A percentile compares a stretch with the other conserved stretches of the same genome.
These are phyloP conservation scores for Pestalotiopsis sp. DNA, from an alignment of 2,329 filamentous ascomycete genomes.

Conservation along the genomic window DNA sequence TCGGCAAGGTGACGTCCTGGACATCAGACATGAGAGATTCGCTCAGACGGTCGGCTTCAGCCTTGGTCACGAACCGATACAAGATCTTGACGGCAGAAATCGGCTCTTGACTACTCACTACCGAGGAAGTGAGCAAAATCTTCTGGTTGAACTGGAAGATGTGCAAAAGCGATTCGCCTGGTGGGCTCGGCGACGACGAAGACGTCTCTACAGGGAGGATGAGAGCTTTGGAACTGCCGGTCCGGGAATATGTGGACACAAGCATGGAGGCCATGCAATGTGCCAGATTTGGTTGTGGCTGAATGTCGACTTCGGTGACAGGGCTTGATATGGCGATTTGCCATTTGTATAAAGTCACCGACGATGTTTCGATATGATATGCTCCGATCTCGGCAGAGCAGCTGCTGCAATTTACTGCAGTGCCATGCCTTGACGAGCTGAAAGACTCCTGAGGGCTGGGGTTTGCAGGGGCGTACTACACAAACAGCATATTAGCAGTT, in stretches of 20 bases:
- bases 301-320: slow-evolving; percentile 12
- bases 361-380: slow-evolving; percentile 45
- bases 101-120: background rate
- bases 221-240: slow-evolving; percentile 59
- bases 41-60: slow-evolving; percentile 50
- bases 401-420: slow-evolving; percentile 42
- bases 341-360: slow-evolving; percentile 61
- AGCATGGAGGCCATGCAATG: slow-evolving; percentile 58
- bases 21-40: slow-evolving; percentile 57
- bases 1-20: slow-evolving; percentile 60
- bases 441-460: background rate
- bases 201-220: slow-evolving; percentile 41
- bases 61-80: slow-evolving; percentile 45
- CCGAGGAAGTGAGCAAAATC: slow-evolving; percentile 53
- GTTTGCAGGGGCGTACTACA: background rate
- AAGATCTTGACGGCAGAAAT: slow-evolving; percentile 55
- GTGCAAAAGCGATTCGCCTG: slow-evolving; percentile 37
- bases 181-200: background rate
- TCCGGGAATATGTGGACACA: slow-evolving; percentile 55
- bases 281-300: slow-evolving; percentile 39
- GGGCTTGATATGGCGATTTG: slow-evolving; percentile 46
- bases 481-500: background rate
- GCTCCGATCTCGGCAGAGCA: slow-evolving; percentile 52
- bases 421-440: slow-evolving; percentile 5
- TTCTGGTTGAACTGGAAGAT: slow-evolving; percentile 61